Base-by-base conservation (phyloP, 148 eudicot species). In the Chenopodium formosanum region DNA sequence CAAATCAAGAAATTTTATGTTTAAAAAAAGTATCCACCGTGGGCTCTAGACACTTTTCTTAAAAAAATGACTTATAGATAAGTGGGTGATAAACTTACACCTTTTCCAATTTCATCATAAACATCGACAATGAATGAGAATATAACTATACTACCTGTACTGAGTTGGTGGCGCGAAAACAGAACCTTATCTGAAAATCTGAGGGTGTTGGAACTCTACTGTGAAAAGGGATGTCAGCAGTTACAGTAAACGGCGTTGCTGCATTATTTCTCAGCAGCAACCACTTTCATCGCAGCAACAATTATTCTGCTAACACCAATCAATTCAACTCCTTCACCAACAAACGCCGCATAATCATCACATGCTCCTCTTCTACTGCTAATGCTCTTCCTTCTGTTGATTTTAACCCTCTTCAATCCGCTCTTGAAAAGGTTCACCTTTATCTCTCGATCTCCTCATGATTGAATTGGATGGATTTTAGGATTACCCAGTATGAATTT, bases 331-430 rank as follows among this genome's bases (percentile, higher is more conserved):
- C 75, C 85, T 74, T 23, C 19, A 68, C 17, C 73, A 79, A 78
- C 27, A 87, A 81, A 80, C 84, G 80, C 68, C 66, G 75, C 67
- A 83, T 75, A 65, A 0, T 87, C 79, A 84, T 86, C 78, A 89
- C 73, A n/a, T 83, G 80, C 19, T 83, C 88, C 10, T 83, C 88
- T 56, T 80, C 97, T 80, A 82, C 97, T 78, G 82, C 97, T 50
- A 86, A 92, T 74, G 87, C 97, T 81, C 76, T 88, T 13, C 82
- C 92, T 16, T 87, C 92, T 63, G 88, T 93, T 76, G 93, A 93
- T 79, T 81, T 94, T 46, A 84, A 79, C 70, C 37, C 90, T 67
- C 97, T 94, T 44, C 86, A 91, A 77, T 88, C 97, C 16, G 95
- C 97, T 79, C 86, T 94, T 85, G 89, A 89, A 20, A 86, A 89